Conservation (phyloP, 352 stramenopile species). For the Phytophthora quininea region DNA sequence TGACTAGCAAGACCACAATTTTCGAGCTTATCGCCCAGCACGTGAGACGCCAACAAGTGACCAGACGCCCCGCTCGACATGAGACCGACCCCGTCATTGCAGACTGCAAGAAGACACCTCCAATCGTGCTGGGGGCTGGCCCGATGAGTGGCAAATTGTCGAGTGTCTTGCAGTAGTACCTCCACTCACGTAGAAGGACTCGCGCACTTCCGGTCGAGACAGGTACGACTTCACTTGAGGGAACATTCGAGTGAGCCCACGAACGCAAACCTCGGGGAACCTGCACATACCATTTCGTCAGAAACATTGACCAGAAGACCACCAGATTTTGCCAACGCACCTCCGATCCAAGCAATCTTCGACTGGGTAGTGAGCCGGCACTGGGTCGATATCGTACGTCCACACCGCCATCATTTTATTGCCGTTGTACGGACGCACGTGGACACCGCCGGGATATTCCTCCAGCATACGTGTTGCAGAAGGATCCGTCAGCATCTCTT, state of each 20-base stretch:
- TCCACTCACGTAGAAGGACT: slow-evolving; percentile 73
- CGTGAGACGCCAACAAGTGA: slow-evolving; percentile 65
- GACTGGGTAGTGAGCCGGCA: slow-evolving; percentile 65
- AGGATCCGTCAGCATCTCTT: slow-evolving; percentile 42
- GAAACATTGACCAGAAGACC: slow-evolving; percentile 4
- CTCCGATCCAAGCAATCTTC: slow-evolving; percentile 64
- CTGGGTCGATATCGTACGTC: slow-evolving; percentile 77
- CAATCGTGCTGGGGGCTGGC: slow-evolving; percentile 56
- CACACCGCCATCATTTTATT: slow-evolving; percentile 78
- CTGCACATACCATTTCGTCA: slow-evolving; percentile 30
- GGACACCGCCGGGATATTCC: slow-evolving; percentile 70
- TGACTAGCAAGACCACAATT: slow-evolving; percentile 54
- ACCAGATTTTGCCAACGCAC: slow-evolving; percentile 26
- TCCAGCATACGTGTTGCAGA: slow-evolving; percentile 51
- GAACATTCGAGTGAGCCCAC: slow-evolving; percentile 61
- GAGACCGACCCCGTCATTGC: slow-evolving; percentile 77
- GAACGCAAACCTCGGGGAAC: slow-evolving; percentile 76
- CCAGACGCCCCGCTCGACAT: slow-evolving; percentile 82
- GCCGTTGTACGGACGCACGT: slow-evolving; percentile 67
- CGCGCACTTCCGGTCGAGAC: slow-evolving; percentile 52
- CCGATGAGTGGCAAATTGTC: slow-evolving; percentile 81
- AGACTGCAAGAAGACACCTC: slow-evolving; percentile 71
- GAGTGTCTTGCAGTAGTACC: slow-evolving; percentile 84
- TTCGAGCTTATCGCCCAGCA: slow-evolving; percentile 57
- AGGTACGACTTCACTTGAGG: slow-evolving; percentile 72